Percentiles rank a stretch among this genome's conserved stretches.
Conservation (phyloP, 2,329 filamentous ascomycete genomes). For the Fonsecaea nubica region DNA sequence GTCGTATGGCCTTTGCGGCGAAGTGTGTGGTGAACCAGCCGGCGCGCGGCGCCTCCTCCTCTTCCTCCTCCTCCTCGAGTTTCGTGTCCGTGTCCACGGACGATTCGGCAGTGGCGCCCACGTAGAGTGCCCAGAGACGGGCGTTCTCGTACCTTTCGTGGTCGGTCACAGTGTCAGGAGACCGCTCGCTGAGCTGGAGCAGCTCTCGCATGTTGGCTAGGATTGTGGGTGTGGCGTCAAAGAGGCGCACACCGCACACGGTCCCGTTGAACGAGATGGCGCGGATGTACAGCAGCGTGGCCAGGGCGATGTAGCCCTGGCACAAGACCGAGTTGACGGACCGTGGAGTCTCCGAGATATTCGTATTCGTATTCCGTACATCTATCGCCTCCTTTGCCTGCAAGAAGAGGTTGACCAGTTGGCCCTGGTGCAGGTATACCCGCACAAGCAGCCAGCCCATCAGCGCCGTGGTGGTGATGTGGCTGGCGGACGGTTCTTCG, state of each 20-base stretch:
- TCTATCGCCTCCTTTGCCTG: neutral
- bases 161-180: neutral
- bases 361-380: no score
- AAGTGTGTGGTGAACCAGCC: conserved; percentile 7
- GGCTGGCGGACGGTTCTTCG: neutral
- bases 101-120: conserved; percentile 4
- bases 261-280: conserved; percentile 10
- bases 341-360: neutral
- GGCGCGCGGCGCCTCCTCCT: neutral
- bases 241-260: conserved; percentile 7
- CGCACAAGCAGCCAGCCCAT: conserved; percentile 7
- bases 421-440: conserved; percentile 10
- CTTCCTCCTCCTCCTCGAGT: neutral
- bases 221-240: conserved; percentile 6
- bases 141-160: conserved; percentile 4
- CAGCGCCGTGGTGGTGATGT: neutral
- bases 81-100: neutral
- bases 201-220: conserved; percentile 2
- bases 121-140: conserved; percentile 10
- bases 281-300: conserved; percentile 6
- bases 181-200: conserved; percentile 1
- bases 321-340: neutral
- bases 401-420: conserved; percentile 6
- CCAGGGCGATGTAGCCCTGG: conserved; percentile 6
- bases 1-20: neutral